Evolutionary conservation across 345 rosid species (phyloP), one percentile per base, ranked within the genome.

Genomic region (Durio zibethinus): DNA sequence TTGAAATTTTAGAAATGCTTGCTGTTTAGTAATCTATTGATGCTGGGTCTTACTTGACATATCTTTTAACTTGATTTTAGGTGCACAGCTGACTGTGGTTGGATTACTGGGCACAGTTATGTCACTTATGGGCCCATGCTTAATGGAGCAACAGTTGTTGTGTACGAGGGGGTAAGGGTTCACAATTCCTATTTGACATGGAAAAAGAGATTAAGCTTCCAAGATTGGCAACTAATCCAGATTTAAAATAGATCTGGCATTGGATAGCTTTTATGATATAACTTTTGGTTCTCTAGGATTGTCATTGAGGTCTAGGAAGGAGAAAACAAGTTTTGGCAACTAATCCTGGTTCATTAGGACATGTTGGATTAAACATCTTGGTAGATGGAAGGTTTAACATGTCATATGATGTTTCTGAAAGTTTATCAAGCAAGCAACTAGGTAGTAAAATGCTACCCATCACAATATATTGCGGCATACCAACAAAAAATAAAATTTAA

Each of bases 11-110:
- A 56, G 47, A 53, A 31, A 52, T 65, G 78, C 54, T 43, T 76
- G 45, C 31, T 50, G 59, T 69, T 50, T 12, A 25, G 43, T 66
- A 45, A 57, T 57, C 52, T 73, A 8, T 67, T 56, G 68, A 53
- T 20, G 12, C 18, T 5, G 60, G 14, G 54, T 54, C 27, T 56
- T 35, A 45, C 76, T 25, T 42, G 53, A 29, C 36, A 21, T 11
- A 57, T 68, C 0, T 75, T 53, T 73, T 77, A n/a, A 79, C 74
- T 20, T 80, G 64, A 78, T 61, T 69, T 77, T 78, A 96, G 99
- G 99, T 96, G 99, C 85, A 96, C 99, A 43, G 99, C 99, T 81
- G 99, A 96, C 81, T 96, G 99, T 89, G 99, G 99, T 80, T 96
- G 99, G 99, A 93, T 96, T 59, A 96, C 99, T 29, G 99, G 99